phyloP scores from a whole-genome alignment of 2,329 filamentous ascomycete species.

The Hypoxylon sp. region DNA sequence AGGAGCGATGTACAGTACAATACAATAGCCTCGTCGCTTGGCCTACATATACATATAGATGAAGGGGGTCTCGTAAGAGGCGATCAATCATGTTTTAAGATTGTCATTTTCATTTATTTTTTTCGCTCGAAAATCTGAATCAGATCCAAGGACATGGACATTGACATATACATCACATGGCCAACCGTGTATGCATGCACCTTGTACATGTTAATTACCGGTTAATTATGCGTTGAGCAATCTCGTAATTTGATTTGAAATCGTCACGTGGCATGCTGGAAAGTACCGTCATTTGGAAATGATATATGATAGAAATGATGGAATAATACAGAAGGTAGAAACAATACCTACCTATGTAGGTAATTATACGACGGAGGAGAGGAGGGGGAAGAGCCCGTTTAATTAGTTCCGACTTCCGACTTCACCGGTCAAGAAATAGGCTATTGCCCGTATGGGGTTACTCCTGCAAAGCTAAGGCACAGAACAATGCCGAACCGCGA shows the following conservation, averaged over 20 bases:
- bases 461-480: neutral
- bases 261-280: conserved; percentile 7
- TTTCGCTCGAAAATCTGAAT: conserved; percentile 1
- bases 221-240: conserved; percentile 9
- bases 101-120: conserved; percentile 12
- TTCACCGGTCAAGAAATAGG: neutral
- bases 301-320: conserved; percentile 12
- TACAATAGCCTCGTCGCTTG: conserved; percentile 4
- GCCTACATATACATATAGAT: neutral
- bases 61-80: conserved; percentile 3
- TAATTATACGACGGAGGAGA: neutral
- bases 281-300: conserved; percentile 1
- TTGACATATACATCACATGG: conserved; percentile 21
- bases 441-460: neutral
- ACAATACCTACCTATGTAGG: too few species aligned
- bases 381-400: too few species aligned
- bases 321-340: neutral
- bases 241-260: neutral
- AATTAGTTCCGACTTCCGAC: neutral
- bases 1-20: conserved; percentile 2
- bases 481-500: conserved; percentile 15
- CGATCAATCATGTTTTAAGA: conserved; percentile 8
- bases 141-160: conserved; percentile 14
- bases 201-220: neutral
- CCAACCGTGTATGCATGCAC: conserved; percentile 7